Evolutionary conservation across 148 eudicot genomes (phyloP), one percentile per base, ranked within the genome.

Genomic region (Fagopyrum tataricum): DNA sequence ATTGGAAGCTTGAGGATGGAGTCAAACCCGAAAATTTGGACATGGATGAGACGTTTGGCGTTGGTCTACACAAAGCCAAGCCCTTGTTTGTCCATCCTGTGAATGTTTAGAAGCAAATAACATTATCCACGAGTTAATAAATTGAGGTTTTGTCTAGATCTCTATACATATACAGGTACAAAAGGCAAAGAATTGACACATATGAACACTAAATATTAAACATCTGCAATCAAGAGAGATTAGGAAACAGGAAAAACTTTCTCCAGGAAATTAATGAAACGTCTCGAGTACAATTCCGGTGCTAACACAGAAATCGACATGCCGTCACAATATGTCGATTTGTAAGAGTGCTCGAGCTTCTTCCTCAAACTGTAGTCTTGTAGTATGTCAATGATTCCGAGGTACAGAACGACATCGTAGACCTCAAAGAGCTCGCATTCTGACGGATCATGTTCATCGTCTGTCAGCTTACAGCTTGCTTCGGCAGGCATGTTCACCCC

Each of bases 401-500:
- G 89, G 79, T 90, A 95, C 43, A 95, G 90, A 71, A 95, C 93
- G 46, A 91, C 97, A 64, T 95, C 99, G 75, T 91, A 95, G 48
- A 91, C 94, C 85, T 95, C 99, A 76, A 88, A 94, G 6, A 91
- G 96, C 74, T 94, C 97, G 7, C 84, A 82, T 76, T 89, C 96
- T 39, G 70, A 53, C 66, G 96, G 80, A 77, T 83, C 93, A 0
- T 73, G 64, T 59, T 81, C 85, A 2, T 82, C 82, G 62, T 82
- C 85, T 72, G 31, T 67, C 56, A 94, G 78, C 84, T 87, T 90
- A 73, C 80, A 90, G 42, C 79, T 84, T 17, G 97, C 97, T 73
- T 83, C 80, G 26, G 99, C 96, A 37, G 99, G 99, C 99, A 95
- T 95, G 86, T 95, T 88, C 44, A 91, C 99, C 47, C 99, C 99